phyloP scores from a whole-genome alignment of 2,329 filamentous ascomycete species.

The Chaetomiaceae sp. region DNA sequence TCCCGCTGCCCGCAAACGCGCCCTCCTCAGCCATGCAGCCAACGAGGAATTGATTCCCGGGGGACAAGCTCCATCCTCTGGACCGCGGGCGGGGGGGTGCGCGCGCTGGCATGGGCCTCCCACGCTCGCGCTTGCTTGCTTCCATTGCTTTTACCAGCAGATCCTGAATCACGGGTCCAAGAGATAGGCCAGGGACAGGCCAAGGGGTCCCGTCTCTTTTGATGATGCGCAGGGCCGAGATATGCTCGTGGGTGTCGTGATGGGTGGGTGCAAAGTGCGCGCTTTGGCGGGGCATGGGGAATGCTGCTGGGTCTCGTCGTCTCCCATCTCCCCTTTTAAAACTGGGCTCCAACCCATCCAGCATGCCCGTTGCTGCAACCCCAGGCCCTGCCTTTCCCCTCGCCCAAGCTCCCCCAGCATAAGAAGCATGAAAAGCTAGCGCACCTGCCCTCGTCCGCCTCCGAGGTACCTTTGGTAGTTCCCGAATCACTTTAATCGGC shows the following conservation, averaged over 20 bases:
- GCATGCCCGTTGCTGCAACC: constrained; percentile 3
- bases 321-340: background rate
- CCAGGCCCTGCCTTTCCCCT: constrained; percentile 2
- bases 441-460: constrained; percentile 1
- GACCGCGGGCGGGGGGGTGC: constrained; percentile 1
- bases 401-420: constrained; percentile 6
- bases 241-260: background rate
- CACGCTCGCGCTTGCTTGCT: background rate
- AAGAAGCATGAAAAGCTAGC: constrained; percentile 11
- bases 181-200: background rate
- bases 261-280: background rate
- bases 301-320: background rate
- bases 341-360: background rate
- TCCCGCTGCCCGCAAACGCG: constrained; percentile 13
- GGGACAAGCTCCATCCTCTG: background rate
- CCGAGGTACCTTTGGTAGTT: background rate
- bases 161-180: background rate
- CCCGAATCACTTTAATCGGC: constrained; percentile 8
- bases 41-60: background rate
- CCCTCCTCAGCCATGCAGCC: constrained; percentile 9
- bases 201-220: background rate
- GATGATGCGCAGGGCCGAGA: background rate
- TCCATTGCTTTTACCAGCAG: constrained; percentile 6
- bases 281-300: too few relatives aligned
- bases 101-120: too few relatives aligned